Percentiles rank a stretch among this genome's conserved stretches.
Conservation (phyloP, 2,329 filamentous ascomycete species). For the Ceratocystis huliohia region DNA sequence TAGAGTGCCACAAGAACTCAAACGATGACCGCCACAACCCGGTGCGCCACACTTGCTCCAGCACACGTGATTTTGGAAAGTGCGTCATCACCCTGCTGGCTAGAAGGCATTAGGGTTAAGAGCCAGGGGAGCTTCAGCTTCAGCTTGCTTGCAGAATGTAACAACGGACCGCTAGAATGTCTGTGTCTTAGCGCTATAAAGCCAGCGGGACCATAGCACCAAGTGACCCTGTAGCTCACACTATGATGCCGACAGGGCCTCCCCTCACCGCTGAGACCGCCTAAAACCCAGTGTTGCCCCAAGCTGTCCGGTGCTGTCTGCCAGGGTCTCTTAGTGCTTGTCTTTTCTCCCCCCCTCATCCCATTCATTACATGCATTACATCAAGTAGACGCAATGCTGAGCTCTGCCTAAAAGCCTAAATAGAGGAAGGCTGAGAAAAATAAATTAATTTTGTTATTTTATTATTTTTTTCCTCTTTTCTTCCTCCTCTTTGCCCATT, state of each 20-base stretch:
- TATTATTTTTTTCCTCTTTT: not conserved
- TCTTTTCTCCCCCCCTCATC: not conserved
- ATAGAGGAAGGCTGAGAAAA: not conserved
- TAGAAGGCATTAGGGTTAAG: not conserved
- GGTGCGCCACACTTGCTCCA: not conserved
- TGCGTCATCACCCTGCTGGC: constrained; percentile 2
- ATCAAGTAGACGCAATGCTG: constrained; percentile 3
- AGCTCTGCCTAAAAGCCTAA: not conserved
- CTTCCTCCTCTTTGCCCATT: not conserved
- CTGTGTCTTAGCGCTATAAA: not conserved
- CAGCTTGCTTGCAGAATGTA: not conserved
- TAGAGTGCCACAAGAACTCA: not conserved
- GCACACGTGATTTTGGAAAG: not conserved
- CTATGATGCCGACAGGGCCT: not conserved
- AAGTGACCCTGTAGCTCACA: too few relatives aligned
- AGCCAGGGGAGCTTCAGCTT: not conserved
- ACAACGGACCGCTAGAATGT: not conserved
- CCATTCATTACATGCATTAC: not conserved
- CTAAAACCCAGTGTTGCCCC: too few relatives aligned
- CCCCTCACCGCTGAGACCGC: not conserved
- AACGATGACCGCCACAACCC: not conserved
- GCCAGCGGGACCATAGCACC: not conserved
- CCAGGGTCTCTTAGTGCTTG: not conserved
- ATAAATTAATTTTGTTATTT: not conserved
- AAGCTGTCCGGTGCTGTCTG: too few relatives aligned